These are phyloP conservation scores for Fusarium succisae DNA, from an alignment of 2,329 filamentous ascomycete species.

Conservation along the genomic window DNA sequence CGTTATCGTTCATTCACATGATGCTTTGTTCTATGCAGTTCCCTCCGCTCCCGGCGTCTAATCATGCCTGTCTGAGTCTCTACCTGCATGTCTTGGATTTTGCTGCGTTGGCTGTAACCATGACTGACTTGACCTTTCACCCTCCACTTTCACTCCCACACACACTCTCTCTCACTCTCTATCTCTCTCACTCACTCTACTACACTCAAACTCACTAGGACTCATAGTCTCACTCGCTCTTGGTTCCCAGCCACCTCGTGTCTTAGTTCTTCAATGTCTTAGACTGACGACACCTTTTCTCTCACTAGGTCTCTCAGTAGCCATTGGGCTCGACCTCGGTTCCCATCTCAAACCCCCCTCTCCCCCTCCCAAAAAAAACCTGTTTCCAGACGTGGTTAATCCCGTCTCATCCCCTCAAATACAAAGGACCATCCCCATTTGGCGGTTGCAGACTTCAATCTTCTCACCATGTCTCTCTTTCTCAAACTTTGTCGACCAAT, in stretches of 20 bases:
- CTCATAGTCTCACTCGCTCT: background rate
- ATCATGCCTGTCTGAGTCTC: constrained; percentile 1
- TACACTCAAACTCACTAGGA: background rate
- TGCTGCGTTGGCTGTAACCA: constrained; percentile 33
- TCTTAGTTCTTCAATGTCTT: constrained; percentile 23
- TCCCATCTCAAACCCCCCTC: background rate
- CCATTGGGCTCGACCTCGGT: constrained; percentile 13
- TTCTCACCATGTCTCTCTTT: constrained; percentile 24
- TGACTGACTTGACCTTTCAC: constrained; percentile 2
- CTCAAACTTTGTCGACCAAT: constrained; percentile 13
- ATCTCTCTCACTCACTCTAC: background rate
- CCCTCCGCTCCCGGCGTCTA: constrained; percentile 38
- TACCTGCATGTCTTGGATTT: constrained; percentile 36
- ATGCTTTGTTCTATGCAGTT: constrained; percentile 34
- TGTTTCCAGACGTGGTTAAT: constrained; percentile 9
- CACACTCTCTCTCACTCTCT: background rate
- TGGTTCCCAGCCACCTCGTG: constrained; percentile 35
- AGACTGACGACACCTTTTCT: constrained; percentile 32
- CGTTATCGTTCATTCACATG: constrained; percentile 33
- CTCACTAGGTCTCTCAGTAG: constrained; percentile 2
- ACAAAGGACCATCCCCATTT: constrained; percentile 8
- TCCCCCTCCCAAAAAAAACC: background rate
- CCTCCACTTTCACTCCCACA: constrained; percentile 10
- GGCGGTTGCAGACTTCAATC: constrained; percentile 1
- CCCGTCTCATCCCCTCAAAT: constrained; percentile 9